Conservation (phyloP, 331 rosid species). For the Arachis monticola region DNA sequence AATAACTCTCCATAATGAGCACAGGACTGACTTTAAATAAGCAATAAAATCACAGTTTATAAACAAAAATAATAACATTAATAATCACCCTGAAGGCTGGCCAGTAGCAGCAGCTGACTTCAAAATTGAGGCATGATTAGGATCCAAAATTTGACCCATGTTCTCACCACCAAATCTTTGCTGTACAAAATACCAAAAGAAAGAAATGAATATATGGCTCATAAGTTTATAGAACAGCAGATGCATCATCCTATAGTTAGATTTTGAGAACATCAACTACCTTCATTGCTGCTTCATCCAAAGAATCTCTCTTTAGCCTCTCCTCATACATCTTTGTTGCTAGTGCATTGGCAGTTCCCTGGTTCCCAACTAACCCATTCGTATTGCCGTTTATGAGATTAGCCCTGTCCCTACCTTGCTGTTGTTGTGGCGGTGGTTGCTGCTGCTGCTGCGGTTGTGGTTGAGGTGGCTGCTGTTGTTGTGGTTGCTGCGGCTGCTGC, state of each 20-base stretch:
- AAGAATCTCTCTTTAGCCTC: conserved; percentile 84
- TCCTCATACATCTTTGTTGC: conserved; percentile 98
- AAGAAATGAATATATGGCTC: conserved; percentile 33
- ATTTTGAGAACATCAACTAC: conserved; percentile 46
- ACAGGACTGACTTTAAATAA: not conserved
- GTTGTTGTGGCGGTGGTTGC: conserved; percentile 60
- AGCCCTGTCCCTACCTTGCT: conserved; percentile 83
- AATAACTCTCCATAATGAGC: not conserved
- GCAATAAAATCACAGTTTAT: not conserved
- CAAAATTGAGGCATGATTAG: conserved; percentile 76
- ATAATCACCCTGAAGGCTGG: conserved; percentile 87
- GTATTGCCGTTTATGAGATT: conserved; percentile 80
- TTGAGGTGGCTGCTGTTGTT: conserved; percentile 57
- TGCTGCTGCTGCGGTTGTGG: conserved; percentile 58
- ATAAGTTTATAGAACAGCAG: conserved; percentile 14
- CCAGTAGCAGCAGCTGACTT: conserved; percentile 91
- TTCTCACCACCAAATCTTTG: conserved; percentile 94
- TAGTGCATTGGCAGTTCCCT: conserved; percentile 89
- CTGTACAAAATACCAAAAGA: conserved; percentile 54
- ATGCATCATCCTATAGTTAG: conserved; percentile 10
- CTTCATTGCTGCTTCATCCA: conserved; percentile 91
- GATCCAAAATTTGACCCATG: conserved; percentile 91
- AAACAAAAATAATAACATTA: conserved; percentile 31
- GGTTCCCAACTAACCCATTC: conserved; percentile 86
- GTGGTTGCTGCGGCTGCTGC: conserved; percentile 59